Conservation (phyloP, 2,329 filamentous ascomycete genomes). For the Talaromyces verruculosus region DNA sequence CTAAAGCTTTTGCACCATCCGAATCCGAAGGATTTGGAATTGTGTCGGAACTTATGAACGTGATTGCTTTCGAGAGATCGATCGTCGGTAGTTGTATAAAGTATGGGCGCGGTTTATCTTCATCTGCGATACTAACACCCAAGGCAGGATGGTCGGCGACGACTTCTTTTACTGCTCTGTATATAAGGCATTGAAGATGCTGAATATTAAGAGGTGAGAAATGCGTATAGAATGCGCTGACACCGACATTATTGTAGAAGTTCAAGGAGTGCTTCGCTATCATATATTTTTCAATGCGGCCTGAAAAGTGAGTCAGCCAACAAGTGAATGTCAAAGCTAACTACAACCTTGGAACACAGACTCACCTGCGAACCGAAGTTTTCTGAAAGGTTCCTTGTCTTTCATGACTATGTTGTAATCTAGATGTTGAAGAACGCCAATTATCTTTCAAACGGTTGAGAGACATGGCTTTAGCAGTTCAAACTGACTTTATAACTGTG, state of each 20-base stretch:
- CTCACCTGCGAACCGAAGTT: background rate
- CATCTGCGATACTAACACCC: background rate
- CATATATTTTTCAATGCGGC: background rate
- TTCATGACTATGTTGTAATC: background rate
- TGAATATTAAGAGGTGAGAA: background rate
- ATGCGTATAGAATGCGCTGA: background rate
- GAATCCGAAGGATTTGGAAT: background rate
- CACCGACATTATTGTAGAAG: background rate
- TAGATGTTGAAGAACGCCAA: background rate
- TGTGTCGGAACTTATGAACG: background rate
- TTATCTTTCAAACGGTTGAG: background rate
- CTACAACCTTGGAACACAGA: background rate
- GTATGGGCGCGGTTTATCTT: background rate
- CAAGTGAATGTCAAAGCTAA: too few relatives aligned
- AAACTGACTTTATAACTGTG: background rate
- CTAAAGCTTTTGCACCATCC: background rate
- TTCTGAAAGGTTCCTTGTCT: background rate
- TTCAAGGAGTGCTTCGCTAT: background rate
- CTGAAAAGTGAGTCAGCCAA: background rate
- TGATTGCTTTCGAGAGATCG: background rate
- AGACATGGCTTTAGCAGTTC: background rate
- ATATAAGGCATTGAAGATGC: background rate
- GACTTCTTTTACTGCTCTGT: background rate
- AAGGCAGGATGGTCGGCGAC: slow-evolving; percentile 1
- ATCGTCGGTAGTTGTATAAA: background rate